A percentile compares a stretch with the other conserved stretches of the same genome.
These are phyloP conservation scores for Trichoderma sp. DNA, from an alignment of 2,329 filamentous ascomycete species.

Conservation along the genomic window DNA sequence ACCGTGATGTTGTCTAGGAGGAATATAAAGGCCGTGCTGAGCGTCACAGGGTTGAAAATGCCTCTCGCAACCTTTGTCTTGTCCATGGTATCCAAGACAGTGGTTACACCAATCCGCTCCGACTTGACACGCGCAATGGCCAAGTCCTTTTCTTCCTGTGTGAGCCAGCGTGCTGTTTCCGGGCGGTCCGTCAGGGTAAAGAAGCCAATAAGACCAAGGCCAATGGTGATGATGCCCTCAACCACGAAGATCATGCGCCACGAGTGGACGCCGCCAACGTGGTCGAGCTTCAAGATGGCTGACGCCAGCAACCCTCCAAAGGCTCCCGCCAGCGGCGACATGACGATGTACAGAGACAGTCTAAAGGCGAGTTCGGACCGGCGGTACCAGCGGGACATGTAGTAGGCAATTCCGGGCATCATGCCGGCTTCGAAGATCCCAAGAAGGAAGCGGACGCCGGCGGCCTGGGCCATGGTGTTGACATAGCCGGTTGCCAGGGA, in stretches of 20 bases:
- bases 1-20: constrained; percentile 58
- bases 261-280: constrained; percentile 52
- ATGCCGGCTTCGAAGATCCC: constrained; percentile 71
- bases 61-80: constrained; percentile 56
- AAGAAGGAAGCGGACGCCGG: constrained; percentile 63
- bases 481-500: constrained; percentile 67
- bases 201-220: constrained; percentile 58
- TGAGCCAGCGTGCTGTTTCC: constrained; percentile 64
- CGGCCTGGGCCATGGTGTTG: constrained; percentile 47
- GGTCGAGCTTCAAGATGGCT: constrained; percentile 59
- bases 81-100: constrained; percentile 63
- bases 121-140: constrained; percentile 66
- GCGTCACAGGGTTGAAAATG: constrained; percentile 60
- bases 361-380: constrained; percentile 65
- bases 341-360: constrained; percentile 66
- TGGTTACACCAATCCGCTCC: constrained; percentile 60
- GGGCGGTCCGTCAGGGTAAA: constrained; percentile 66
- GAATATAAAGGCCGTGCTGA: constrained; percentile 57
- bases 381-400: constrained; percentile 69
- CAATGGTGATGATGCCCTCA: constrained; percentile 58
- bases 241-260: constrained; percentile 72
- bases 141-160: constrained; percentile 61
- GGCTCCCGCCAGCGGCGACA: constrained; percentile 66
- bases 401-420: constrained; percentile 72
- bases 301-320: constrained; percentile 66